Percentiles rank a stretch among this genome's conserved stretches.
Evolutionary conservation across 164 flowering plant genomes (phyloP).

Genomic region (Vitis riparia): DNA sequence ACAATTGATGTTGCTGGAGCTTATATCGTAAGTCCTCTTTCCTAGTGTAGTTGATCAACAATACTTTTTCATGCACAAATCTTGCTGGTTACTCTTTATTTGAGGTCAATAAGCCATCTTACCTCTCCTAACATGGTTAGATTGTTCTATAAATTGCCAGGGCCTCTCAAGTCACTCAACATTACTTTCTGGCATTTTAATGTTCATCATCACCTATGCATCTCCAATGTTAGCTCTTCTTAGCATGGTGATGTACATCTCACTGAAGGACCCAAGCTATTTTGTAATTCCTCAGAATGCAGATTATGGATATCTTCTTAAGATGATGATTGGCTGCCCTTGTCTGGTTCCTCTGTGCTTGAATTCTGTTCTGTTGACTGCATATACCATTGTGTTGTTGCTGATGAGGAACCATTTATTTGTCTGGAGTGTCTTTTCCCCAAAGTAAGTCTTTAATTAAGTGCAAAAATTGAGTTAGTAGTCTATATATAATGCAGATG

Average conservation of each 20-base stretch:
- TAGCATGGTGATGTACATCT: conserved; percentile 56
- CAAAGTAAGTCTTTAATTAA: conserved; percentile 66
- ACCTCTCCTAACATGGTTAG: background rate
- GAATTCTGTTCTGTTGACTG: conserved; percentile 68
- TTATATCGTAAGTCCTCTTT: conserved; percentile 55
- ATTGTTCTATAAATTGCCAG: conserved; percentile 37
- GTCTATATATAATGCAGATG: background rate
- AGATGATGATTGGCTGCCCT: conserved; percentile 55
- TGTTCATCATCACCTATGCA: conserved; percentile 88
- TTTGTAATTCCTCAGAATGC: conserved; percentile 12
- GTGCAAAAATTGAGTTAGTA: background rate
- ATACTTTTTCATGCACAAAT: background rate
- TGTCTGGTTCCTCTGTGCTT: conserved; percentile 77
- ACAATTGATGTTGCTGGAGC: conserved; percentile 98
- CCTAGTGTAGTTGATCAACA: conserved; percentile 1
- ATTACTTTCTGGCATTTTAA: conserved; percentile 72
- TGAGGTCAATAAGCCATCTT: background rate
- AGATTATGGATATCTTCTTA: conserved; percentile 45
- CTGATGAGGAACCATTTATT: conserved; percentile 94
- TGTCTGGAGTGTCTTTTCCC: conserved; percentile 98
- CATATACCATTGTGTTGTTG: conserved; percentile 77
- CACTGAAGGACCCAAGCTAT: conserved; percentile 32
- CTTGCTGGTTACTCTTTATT: background rate
- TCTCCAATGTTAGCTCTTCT: conserved; percentile 73
- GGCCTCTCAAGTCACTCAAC: conserved; percentile 91